Evolutionary conservation across 805 yeast genomes (phyloP).

Genomic region (Yamadazyma takamatsuzukensis): DNA sequence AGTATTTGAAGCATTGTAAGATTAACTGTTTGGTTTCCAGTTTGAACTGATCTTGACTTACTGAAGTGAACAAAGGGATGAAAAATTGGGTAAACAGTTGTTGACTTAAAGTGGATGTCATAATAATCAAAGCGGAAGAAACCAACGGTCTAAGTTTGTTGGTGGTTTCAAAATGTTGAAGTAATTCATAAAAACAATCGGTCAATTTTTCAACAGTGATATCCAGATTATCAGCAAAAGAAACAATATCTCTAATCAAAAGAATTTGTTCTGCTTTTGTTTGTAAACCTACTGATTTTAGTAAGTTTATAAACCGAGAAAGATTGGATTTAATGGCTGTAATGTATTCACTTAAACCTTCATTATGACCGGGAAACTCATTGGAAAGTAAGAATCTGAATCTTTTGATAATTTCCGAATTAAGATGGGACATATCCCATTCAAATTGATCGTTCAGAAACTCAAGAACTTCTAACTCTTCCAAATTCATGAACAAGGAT

Average conservation of each 20-base stretch:
- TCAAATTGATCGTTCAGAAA: conserved; percentile 3
- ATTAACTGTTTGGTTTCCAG: not conserved
- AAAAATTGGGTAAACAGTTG: conserved; percentile 4
- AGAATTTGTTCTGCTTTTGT: not conserved
- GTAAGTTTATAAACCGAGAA: not conserved
- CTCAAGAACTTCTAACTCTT: not conserved
- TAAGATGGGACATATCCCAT: conserved; percentile 1
- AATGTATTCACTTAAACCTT: conserved; percentile 6
- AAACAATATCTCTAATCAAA: conserved; percentile 10
- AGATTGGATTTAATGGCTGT: conserved; percentile 4
- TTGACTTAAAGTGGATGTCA: conserved; percentile 5
- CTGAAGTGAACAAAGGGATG: not conserved
- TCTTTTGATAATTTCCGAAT: conserved; percentile 5
- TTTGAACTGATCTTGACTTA: not conserved
- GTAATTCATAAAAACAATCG: not conserved
- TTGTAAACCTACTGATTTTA: not conserved
- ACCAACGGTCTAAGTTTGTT: not conserved
- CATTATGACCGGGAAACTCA: conserved; percentile 12
- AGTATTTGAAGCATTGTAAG: conserved; percentile 4
- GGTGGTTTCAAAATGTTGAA: not conserved
- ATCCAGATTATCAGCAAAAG: conserved; percentile 10
- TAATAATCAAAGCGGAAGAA: conserved; percentile 3
- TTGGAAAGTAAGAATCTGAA: conserved; percentile 13
- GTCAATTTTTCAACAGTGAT: conserved; percentile 1
- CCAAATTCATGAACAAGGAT: not conserved